A percentile compares a stretch with the other conserved stretches of the same genome.
Evolutionary conservation across 2,329 filamentous ascomycete genomes (phyloP).

Genomic region (Penicillium sp.): DNA sequence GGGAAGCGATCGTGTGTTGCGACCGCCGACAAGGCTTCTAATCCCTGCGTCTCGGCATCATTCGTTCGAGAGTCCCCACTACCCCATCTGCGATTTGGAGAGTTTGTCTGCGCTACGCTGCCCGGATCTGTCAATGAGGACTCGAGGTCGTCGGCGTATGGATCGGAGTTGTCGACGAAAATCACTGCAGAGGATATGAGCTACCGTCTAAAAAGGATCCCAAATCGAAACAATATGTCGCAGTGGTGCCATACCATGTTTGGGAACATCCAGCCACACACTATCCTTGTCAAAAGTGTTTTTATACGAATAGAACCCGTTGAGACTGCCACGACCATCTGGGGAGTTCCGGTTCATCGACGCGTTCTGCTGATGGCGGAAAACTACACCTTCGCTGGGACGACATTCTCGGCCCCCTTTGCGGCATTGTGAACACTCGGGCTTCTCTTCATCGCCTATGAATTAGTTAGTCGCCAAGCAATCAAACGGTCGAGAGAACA

Average conservation of each 20-base stretch:
- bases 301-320: slow-evolving; percentile 64
- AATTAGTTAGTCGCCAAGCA: not conserved
- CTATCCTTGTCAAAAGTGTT: slow-evolving; percentile 61
- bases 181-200: slow-evolving; percentile 44
- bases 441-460: slow-evolving; percentile 56
- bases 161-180: slow-evolving; percentile 61
- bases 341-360: slow-evolving; percentile 57
- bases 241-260: slow-evolving; percentile 45
- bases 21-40: slow-evolving; percentile 54
- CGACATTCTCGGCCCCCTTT: slow-evolving; percentile 60
- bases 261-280: slow-evolving; percentile 62
- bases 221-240: not conserved
- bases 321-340: slow-evolving; percentile 46
- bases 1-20: slow-evolving; percentile 43
- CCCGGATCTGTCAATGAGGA: slow-evolving; percentile 32
- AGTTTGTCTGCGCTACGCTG: slow-evolving; percentile 27
- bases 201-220: not conserved
- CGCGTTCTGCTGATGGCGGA: slow-evolving; percentile 67
- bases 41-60: slow-evolving; percentile 45
- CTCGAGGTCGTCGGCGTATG: slow-evolving; percentile 54
- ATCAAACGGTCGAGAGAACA: not conserved
- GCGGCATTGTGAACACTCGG: slow-evolving; percentile 58
- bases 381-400: slow-evolving; percentile 61
- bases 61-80: slow-evolving; percentile 23
- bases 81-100: slow-evolving; percentile 32